Evolutionary conservation across 768 basidiomycete genomes (phyloP).

Genomic region (Hydnomerulius pinastri): DNA sequence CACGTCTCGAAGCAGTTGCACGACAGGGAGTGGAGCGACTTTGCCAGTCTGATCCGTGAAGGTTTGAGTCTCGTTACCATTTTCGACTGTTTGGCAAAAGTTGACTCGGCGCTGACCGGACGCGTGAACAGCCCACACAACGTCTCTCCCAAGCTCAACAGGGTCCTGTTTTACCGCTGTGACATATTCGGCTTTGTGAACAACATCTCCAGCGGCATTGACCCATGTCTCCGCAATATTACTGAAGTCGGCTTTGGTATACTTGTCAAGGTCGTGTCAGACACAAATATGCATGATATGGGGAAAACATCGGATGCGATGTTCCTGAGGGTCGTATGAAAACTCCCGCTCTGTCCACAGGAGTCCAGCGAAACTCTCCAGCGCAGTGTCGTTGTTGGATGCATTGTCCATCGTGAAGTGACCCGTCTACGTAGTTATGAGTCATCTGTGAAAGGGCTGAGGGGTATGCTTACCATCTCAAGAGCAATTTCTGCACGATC

Average conservation of each 20-base stretch:
- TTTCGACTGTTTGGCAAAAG: not conserved
- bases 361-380: not conserved
- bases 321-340: slow-evolving; percentile 10
- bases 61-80: slow-evolving; percentile 3
- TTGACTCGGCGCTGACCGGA: not conserved
- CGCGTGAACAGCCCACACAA: not conserved
- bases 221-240: not conserved
- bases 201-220: not conserved
- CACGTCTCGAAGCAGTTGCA: slow-evolving; percentile 30
- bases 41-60: not conserved
- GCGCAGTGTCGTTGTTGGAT: slow-evolving; percentile 14
- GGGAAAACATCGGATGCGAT: slow-evolving; percentile 20
- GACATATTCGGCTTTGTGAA: not conserved
- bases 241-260: not conserved
- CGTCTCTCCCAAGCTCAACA: not conserved
- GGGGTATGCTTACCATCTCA: not conserved
- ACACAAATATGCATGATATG: slow-evolving; percentile 24
- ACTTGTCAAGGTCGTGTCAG: slow-evolving; percentile 11
- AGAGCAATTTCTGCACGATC: slow-evolving; percentile 6
- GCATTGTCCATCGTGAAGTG: slow-evolving; percentile 19
- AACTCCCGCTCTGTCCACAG: slow-evolving; percentile 5
- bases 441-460: slow-evolving; percentile 6
- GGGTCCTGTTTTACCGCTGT: not conserved
- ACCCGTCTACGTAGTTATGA: slow-evolving; percentile 15
- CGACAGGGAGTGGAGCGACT: not conserved